Conservation (phyloP, 2,329 filamentous ascomycete genomes). For the Venturia oleaginea region DNA sequence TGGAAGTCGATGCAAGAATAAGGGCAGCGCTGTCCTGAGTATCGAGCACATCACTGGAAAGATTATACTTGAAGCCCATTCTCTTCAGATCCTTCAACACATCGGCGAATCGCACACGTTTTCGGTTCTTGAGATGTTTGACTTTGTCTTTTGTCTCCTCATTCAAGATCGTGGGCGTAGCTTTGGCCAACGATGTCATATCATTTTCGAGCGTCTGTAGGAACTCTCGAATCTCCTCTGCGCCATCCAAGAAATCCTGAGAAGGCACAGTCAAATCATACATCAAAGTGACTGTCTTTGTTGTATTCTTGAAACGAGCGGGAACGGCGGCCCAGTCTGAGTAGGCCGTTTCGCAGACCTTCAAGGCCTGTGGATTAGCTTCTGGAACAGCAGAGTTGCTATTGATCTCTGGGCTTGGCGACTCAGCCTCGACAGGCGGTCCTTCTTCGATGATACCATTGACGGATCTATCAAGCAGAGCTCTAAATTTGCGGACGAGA, state of each 20-base stretch:
- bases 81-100: conserved; percentile 71
- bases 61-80: conserved; percentile 84
- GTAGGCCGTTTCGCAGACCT: conserved; percentile 19
- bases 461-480: conserved; percentile 67
- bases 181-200: conserved; percentile 67
- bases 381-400: not conserved
- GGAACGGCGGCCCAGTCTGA: conserved; percentile 36
- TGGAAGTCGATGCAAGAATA: conserved; percentile 56
- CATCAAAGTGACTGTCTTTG: conserved; percentile 68
- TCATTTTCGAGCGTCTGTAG: conserved; percentile 57
- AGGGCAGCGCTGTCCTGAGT: conserved; percentile 63
- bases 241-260: conserved; percentile 45
- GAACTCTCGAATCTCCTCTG: conserved; percentile 56
- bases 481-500: conserved; percentile 81
- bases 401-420: not conserved
- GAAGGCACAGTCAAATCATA: conserved; percentile 45
- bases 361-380: not conserved
- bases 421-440: conserved; percentile 12
- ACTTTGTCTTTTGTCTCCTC: conserved; percentile 79
- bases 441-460: conserved; percentile 41
- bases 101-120: conserved; percentile 83
- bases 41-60: conserved; percentile 62
- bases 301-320: conserved; percentile 61
- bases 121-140: conserved; percentile 83
- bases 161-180: conserved; percentile 70